These are phyloP conservation scores for Trypanosoma conorhini DNA, from an alignment of 208 protist genomes.

Conservation along the genomic window DNA sequence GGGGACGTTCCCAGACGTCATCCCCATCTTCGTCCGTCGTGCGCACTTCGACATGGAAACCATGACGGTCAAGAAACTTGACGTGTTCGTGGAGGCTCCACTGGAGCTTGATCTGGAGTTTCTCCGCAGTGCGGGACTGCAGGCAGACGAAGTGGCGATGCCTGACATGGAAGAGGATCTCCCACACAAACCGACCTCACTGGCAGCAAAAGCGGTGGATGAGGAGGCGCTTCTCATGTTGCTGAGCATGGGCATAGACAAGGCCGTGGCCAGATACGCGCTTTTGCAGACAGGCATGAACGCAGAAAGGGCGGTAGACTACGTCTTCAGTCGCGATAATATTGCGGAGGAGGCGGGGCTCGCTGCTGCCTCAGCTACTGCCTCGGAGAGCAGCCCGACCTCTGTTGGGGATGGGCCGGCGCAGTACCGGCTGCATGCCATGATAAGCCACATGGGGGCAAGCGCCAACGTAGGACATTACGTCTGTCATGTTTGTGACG, in stretches of 20 bases:
- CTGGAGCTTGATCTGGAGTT: conserved; percentile 56
- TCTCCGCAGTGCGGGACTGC: conserved; percentile 58
- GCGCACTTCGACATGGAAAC: conserved; percentile 80
- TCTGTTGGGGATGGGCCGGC: conserved; percentile 47
- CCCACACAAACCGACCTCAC: conserved; percentile 9
- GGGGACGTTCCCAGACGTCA: conserved; percentile 85
- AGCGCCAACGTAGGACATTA: conserved; percentile 90
- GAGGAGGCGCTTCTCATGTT: conserved; percentile 77
- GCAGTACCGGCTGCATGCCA: conserved; percentile 74
- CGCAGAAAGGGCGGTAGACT: conserved; percentile 95
- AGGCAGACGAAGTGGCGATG: conserved; percentile 67
- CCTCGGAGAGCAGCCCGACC: not conserved
- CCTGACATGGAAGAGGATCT: conserved; percentile 22
- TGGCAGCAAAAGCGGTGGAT: conserved; percentile 38
- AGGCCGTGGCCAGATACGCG: conserved; percentile 64
- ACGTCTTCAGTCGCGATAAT: conserved; percentile 95
- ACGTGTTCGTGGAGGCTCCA: conserved; percentile 88
- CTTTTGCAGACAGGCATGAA: conserved; percentile 90
- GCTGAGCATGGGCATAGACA: conserved; percentile 91
- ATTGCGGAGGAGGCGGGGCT: conserved; percentile 45
- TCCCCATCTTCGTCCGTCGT: conserved; percentile 76
- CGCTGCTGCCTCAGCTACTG: conserved; percentile 13
- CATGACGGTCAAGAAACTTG: conserved; percentile 80
- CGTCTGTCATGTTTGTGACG: conserved; percentile 89
- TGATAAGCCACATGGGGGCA: conserved; percentile 93